Evolutionary conservation across 441 rosid genomes (phyloP).

Genomic region (Jatropha podagrica): DNA sequence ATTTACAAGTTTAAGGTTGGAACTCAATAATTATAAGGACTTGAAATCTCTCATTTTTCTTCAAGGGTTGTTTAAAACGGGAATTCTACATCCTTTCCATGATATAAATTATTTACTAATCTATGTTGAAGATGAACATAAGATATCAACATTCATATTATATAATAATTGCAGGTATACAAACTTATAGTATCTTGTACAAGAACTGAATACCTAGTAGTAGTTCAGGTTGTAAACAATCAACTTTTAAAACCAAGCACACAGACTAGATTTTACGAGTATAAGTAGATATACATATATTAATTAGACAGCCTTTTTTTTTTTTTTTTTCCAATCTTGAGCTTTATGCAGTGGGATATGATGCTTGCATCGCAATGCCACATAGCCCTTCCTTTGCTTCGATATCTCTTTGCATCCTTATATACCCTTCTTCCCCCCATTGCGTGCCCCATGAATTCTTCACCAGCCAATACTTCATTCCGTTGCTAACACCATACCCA

Average conservation of each 20-base stretch:
- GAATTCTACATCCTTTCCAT: too few relatives aligned
- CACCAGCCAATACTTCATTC: conserved; percentile 53
- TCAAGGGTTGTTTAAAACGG: too few relatives aligned
- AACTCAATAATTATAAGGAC: too few relatives aligned
- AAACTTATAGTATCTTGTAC: neutral
- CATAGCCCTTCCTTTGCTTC: conserved; percentile 41
- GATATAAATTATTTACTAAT: too few relatives aligned
- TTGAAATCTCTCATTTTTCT: too few relatives aligned
- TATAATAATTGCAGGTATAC: neutral
- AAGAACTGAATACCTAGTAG: neutral
- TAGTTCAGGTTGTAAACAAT: neutral
- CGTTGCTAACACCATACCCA: conserved; percentile 16
- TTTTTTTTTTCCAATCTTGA: neutral
- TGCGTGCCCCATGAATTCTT: conserved; percentile 44
- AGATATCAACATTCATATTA: neutral
- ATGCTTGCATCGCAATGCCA: conserved; percentile 36
- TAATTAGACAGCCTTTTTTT: neutral
- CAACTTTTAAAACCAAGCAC: neutral
- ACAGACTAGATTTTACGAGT: neutral
- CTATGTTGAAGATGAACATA: neutral
- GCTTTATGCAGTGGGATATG: conserved; percentile 15
- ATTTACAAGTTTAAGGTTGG: too few relatives aligned
- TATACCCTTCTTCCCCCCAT: conserved; percentile 40
- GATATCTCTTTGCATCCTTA: conserved; percentile 14
- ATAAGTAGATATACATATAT: neutral